Percentiles rank a stretch among this genome's conserved stretches.
phyloP scores from a whole-genome alignment of 306 rosid species.

The Elaeagnus macrophylla region DNA sequence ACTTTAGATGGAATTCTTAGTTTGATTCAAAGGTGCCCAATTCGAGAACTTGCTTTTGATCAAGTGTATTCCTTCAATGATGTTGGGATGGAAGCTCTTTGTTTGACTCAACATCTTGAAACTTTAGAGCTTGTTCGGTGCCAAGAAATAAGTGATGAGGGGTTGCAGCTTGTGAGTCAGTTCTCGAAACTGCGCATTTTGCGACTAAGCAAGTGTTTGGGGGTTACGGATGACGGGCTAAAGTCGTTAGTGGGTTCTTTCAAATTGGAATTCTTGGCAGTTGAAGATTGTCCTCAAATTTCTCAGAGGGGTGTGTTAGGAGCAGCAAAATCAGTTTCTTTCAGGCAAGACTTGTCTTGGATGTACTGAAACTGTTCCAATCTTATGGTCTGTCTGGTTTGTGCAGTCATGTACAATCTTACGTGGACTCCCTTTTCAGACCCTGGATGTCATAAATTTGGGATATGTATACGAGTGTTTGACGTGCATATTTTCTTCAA shows the following conservation, averaged over 20 bases:
- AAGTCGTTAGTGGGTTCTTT: constrained; percentile 63
- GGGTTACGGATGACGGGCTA: constrained; percentile 78
- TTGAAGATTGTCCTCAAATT: constrained; percentile 83
- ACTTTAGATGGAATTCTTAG: constrained; percentile 60
- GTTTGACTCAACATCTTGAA: constrained; percentile 58
- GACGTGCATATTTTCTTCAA: too few species aligned
- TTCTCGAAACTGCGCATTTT: constrained; percentile 44
- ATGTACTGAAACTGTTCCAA: constrained; percentile 39
- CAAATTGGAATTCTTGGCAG: constrained; percentile 54
- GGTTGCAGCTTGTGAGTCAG: constrained; percentile 71
- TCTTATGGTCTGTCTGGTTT: neutral
- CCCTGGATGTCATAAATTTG: too few species aligned
- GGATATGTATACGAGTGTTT: too few species aligned
- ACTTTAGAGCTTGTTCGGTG: constrained; percentile 67
- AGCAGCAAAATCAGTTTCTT: constrained; percentile 54
- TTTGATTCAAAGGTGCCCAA: constrained; percentile 53
- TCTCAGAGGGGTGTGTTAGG: constrained; percentile 73
- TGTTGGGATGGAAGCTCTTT: constrained; percentile 79
- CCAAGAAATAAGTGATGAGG: constrained; percentile 84
- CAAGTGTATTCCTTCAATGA: constrained; percentile 82
- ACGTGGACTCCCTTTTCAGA: too few species aligned
- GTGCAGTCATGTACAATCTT: too few species aligned
- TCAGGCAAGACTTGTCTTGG: constrained; percentile 85
- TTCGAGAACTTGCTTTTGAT: constrained; percentile 61
- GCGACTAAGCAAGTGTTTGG: constrained; percentile 61